phyloP scores from a whole-genome alignment of 1,284 basidiomycete species.

The Neolentinus lepideus region DNA sequence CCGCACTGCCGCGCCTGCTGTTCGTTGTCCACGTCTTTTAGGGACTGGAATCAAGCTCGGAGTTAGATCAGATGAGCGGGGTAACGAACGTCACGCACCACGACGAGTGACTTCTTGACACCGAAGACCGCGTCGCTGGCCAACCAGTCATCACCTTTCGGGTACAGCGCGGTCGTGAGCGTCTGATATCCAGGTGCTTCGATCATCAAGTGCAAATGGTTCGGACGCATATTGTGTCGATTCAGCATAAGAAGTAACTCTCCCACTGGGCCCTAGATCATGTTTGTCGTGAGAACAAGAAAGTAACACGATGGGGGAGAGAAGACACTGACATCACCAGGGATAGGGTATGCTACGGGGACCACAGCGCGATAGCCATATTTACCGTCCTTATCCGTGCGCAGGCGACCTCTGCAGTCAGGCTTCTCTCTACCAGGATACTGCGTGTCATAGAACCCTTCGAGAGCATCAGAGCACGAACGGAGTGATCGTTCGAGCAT shows the following conservation, averaged over 20 bases:
- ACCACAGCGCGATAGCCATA: constrained; percentile 74
- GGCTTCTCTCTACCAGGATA: constrained; percentile 52
- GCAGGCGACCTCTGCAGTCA: constrained; percentile 74
- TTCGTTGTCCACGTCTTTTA: constrained; percentile 43
- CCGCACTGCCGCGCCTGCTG: constrained; percentile 50
- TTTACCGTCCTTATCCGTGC: constrained; percentile 53
- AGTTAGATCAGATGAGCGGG: constrained; percentile 16
- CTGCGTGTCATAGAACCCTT: constrained; percentile 57
- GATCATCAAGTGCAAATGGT: constrained; percentile 73
- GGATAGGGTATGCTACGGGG: constrained; percentile 77
- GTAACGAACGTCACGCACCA: constrained; percentile 33
- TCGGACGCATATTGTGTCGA: constrained; percentile 74
- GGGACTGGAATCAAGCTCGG: constrained; percentile 26
- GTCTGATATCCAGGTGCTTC: constrained; percentile 65
- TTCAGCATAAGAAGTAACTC: constrained; percentile 49
- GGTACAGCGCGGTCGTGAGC: constrained; percentile 71
- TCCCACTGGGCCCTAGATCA: constrained; percentile 62
- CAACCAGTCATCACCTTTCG: constrained; percentile 61
- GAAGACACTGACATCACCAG: constrained; percentile 48
- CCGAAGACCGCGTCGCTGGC: constrained; percentile 74
- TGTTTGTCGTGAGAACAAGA: background rate
- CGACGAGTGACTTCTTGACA: constrained; percentile 56
- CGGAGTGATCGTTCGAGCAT: constrained; percentile 1
- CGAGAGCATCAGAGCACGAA: background rate
- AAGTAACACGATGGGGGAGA: background rate